Conservation (phyloP, 176 grass and related monocot genomes). For the Aegilops bicornis region DNA sequence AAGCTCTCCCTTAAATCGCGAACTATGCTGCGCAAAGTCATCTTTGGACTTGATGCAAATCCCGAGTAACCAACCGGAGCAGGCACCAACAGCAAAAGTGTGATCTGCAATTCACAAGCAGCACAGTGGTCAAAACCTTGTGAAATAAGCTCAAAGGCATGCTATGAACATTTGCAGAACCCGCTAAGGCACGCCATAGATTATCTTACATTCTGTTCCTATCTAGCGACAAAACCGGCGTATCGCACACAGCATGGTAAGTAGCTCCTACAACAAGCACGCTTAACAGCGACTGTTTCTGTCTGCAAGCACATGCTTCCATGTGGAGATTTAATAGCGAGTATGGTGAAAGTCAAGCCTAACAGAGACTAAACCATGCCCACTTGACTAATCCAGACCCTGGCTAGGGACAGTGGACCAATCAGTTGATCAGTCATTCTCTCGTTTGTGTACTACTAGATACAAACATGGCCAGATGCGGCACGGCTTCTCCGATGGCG, state of each 20-base stretch:
- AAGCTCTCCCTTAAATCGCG: conserved; percentile 68
- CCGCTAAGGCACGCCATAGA: background rate
- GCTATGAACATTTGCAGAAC: background rate
- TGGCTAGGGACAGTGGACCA: background rate
- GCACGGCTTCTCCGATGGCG: conserved; percentile 22
- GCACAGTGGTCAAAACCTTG: background rate
- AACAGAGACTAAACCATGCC: conserved; percentile 13
- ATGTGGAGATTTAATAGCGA: background rate
- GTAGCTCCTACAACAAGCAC: too few relatives aligned
- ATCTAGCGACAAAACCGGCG: background rate
- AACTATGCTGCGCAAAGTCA: conserved; percentile 72
- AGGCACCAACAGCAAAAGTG: background rate
- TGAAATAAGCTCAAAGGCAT: background rate
- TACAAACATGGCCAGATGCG: conserved; percentile 21
- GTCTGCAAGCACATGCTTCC: background rate
- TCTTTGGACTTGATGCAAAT: conserved; percentile 19
- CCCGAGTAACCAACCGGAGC: conserved; percentile 1
- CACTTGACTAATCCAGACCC: conserved; percentile 22
- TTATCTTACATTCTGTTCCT: conserved; percentile 13
- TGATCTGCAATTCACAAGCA: background rate
- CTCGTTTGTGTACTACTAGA: conserved; percentile 12
- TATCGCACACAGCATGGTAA: background rate
- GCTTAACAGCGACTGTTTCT: background rate
- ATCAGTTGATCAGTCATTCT: conserved; percentile 9
- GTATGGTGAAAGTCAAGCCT: conserved; percentile 12